Conservation (phyloP, 2,329 filamentous ascomycete genomes). For the Penicillium hesseltinei region DNA sequence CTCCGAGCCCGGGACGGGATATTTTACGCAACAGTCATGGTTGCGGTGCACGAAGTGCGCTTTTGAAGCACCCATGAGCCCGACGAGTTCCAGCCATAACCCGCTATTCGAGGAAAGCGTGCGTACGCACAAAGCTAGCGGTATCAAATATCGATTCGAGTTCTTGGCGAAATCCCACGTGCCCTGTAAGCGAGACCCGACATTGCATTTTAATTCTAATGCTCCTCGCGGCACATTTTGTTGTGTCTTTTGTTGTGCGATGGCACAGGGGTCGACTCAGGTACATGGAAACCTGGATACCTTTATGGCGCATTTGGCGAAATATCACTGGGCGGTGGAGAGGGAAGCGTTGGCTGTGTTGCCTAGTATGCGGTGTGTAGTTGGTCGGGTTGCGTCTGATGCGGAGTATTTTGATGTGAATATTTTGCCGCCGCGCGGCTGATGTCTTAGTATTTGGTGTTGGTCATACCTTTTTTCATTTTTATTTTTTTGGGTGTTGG, state of each 20-base stretch:
- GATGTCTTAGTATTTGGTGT: background rate
- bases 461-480: background rate
- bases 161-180: constrained; percentile 51
- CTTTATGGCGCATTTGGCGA: constrained; percentile 47
- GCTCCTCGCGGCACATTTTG: constrained; percentile 32
- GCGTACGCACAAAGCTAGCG: constrained; percentile 27
- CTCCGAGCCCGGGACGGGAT: constrained; percentile 12
- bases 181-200: constrained; percentile 27
- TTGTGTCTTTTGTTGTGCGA: constrained; percentile 49
- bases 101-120: constrained; percentile 31
- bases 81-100: background rate
- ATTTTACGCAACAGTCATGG: constrained; percentile 30
- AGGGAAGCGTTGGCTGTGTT: constrained; percentile 28
- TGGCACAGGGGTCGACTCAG: constrained; percentile 32
- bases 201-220: background rate
- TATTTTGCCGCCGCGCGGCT: constrained; percentile 31
- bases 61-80: constrained; percentile 41
- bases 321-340: constrained; percentile 32
- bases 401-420: constrained; percentile 51
- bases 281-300: constrained; percentile 41
- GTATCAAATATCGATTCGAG: constrained; percentile 47
- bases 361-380: constrained; percentile 44
- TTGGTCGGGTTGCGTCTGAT: constrained; percentile 39
- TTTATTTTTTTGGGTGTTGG: background rate
- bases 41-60: constrained; percentile 45